Evolutionary conservation across 148 eudicot species (phyloP), one percentile per base, ranked within the genome.

Genomic region (Dianthus caryophyllus): DNA sequence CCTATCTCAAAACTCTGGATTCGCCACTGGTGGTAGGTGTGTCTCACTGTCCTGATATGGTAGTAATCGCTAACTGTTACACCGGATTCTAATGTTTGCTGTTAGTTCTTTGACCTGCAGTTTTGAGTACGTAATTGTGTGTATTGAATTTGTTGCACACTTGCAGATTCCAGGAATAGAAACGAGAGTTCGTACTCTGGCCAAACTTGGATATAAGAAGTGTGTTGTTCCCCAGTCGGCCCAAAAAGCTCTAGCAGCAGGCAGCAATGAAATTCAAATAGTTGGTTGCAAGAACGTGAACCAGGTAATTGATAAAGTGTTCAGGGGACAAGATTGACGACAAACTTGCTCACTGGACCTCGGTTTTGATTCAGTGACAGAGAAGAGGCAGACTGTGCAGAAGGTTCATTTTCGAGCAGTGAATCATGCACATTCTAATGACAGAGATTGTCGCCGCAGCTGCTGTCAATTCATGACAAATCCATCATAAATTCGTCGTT

Each of bases 131-230:
- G n/a, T n/a, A n/a, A n/a, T 33, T 33, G 38, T 7, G 7, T 33
- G 3, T 7, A 33, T 50, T n/a, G 54, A 50, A 57, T 20, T 44
- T 2, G 49, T 26, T 64, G 9, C 53, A 36, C 50, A 22, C 44
- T 61, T 75, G 58, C 69, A 94, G 99, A 90, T 95, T 41, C 81
- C 96, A 17, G 82, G 91, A 80, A 77, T 95, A 80, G 99, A 90
- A 51, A 95, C 85, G 78, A 86, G 99, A 76, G 78, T 87, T 33
- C 75, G 41, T 56, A 85, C 96, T 6, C 76, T 95, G 65, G 89
- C 85, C 11, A 86, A 95, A 79, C 84, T 95, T 54, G 97, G 99
- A 61, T 95, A 90, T 68, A 88, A 79, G 61, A 83, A 59, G 63
- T 95, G 99, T 43, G 52, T 95, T 15, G 84, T 95, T 43, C 89